Percentiles rank a stretch among this genome's conserved stretches.
These are phyloP conservation scores for Neonectria faginata DNA, from an alignment of 2,329 filamentous ascomycete genomes.

Conservation along the genomic window DNA sequence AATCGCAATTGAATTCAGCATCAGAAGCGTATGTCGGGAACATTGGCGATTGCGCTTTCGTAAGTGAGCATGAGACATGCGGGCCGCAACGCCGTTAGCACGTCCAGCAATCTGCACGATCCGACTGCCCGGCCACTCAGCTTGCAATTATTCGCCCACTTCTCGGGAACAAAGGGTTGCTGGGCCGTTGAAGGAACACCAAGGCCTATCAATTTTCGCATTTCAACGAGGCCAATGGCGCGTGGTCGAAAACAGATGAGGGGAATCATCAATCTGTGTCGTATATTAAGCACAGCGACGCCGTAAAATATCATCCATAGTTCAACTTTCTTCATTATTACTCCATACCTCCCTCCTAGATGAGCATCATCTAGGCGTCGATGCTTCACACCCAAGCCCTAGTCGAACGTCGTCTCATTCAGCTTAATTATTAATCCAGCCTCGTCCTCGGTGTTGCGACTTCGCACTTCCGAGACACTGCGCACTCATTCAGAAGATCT, in stretches of 20 bases:
- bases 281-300: too few species aligned
- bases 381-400: too few species aligned
- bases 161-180: neutral
- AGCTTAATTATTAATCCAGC: neutral
- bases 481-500: neutral
- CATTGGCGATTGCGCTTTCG: too few species aligned
- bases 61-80: too few species aligned
- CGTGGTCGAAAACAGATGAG: too few species aligned
- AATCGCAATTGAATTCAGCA: neutral
- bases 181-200: neutral
- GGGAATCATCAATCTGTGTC: too few species aligned
- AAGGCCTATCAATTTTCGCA: too few species aligned
- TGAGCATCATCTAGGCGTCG: too few species aligned
- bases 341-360: too few species aligned
- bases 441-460: neutral
- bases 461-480: neutral
- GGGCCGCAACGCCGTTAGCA: conserved; percentile 3
- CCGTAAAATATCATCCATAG: too few species aligned
- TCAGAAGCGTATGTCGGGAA: neutral
- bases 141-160: neutral
- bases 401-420: neutral
- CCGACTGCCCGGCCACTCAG: neutral
- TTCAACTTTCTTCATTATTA: too few species aligned
- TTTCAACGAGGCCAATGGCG: neutral
- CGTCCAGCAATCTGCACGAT: neutral